Evolutionary conservation across 2,329 filamentous ascomycete genomes (phyloP).

Genomic region (Emergomyces pasteurianus): DNA sequence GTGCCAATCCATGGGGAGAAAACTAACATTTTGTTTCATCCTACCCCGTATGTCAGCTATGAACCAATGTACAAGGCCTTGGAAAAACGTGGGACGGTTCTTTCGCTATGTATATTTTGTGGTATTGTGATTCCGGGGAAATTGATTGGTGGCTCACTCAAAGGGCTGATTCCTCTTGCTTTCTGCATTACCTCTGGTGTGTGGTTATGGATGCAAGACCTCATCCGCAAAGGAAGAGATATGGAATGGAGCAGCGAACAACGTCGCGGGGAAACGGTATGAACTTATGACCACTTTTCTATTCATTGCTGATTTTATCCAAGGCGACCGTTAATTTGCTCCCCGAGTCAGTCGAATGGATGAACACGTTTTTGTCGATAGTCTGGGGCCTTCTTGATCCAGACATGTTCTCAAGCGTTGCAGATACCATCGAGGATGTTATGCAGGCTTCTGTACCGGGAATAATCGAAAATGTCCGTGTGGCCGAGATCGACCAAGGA

Average conservation of each 20-base stretch:
- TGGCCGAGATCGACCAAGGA: constrained; percentile 90
- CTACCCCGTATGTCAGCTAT: constrained; percentile 79
- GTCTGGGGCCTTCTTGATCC: constrained; percentile 90
- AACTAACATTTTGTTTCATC: constrained; percentile 92
- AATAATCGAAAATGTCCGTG: constrained; percentile 85
- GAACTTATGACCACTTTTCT: constrained; percentile 9
- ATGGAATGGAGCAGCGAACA: constrained; percentile 83
- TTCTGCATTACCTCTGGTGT: constrained; percentile 63
- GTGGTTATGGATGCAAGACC: constrained; percentile 80
- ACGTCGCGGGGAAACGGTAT: constrained; percentile 63
- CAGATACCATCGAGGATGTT: constrained; percentile 89
- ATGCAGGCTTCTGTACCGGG: constrained; percentile 93
- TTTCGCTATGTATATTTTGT: constrained; percentile 60
- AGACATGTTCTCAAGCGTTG: constrained; percentile 83
- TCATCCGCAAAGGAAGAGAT: constrained; percentile 69
- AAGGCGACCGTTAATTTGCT: constrained; percentile 74
- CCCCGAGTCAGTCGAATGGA: constrained; percentile 89
- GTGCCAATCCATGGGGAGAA: constrained; percentile 94
- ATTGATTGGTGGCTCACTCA: constrained; percentile 64
- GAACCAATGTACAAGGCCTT: constrained; percentile 73
- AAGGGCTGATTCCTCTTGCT: constrained; percentile 63
- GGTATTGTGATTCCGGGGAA: constrained; percentile 66
- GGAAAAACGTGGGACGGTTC: constrained; percentile 59
- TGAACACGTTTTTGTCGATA: constrained; percentile 76
- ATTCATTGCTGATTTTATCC: background rate